Evolutionary conservation across 768 basidiomycete species (phyloP).

Genomic region (Phylloporus sp.): DNA sequence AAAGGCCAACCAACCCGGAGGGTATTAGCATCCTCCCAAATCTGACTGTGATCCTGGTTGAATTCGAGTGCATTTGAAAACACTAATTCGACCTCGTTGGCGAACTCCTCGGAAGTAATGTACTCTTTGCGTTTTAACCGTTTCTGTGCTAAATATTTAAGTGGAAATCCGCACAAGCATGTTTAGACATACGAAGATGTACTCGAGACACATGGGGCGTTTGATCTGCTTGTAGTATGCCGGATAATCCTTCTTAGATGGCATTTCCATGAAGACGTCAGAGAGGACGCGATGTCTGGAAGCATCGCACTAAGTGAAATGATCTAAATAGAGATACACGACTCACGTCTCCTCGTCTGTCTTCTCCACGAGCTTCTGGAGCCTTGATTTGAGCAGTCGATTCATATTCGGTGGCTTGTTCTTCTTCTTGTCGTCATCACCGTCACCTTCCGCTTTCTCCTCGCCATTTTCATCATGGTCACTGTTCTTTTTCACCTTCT

Average conservation of each 20-base stretch:
- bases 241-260: slow-evolving; percentile 73
- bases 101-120: slow-evolving; percentile 59
- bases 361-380: slow-evolving; percentile 71
- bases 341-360: slow-evolving; percentile 61
- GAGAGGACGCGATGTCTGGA: slow-evolving; percentile 62
- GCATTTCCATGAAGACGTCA: slow-evolving; percentile 79
- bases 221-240: slow-evolving; percentile 77
- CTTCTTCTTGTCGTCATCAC: slow-evolving; percentile 41
- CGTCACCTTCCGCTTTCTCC: slow-evolving; percentile 39
- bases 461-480: slow-evolving; percentile 38
- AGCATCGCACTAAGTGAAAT: neutral
- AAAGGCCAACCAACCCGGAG: slow-evolving; percentile 48
- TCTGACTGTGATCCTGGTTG: slow-evolving; percentile 79
- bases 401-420: slow-evolving; percentile 58
- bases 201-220: slow-evolving; percentile 72
- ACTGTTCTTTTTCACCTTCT: slow-evolving; percentile 34
- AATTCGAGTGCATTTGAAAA: slow-evolving; percentile 86
- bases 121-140: slow-evolving; percentile 80
- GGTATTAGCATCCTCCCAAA: slow-evolving; percentile 72
- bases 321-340: neutral
- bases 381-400: slow-evolving; percentile 58
- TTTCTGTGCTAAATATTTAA: slow-evolving; percentile 46
- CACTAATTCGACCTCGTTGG: slow-evolving; percentile 82
- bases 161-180: neutral
- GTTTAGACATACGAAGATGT: slow-evolving; percentile 58